phyloP scores from a whole-genome alignment of 2,329 filamentous ascomycete species.

The Lasiodiplodia hormozganensis region DNA sequence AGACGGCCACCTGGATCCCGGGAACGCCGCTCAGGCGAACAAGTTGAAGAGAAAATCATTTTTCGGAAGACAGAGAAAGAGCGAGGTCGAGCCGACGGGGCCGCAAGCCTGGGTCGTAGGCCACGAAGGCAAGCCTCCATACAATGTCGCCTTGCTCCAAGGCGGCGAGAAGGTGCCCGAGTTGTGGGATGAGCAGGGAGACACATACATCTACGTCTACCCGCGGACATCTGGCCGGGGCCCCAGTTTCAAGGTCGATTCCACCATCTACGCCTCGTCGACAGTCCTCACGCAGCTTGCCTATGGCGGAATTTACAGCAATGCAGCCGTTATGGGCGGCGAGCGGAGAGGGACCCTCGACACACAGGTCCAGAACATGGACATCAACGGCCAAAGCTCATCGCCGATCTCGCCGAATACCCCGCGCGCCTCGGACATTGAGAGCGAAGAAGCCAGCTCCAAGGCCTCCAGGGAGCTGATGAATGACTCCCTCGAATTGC shows the following conservation, averaged over 20 bases:
- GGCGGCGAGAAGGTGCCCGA: slow-evolving; percentile 63
- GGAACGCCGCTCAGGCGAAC: slow-evolving; percentile 32
- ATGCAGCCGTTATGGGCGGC: slow-evolving; percentile 29
- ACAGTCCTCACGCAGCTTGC: slow-evolving; percentile 62
- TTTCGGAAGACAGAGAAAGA: slow-evolving; percentile 39
- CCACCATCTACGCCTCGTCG: slow-evolving; percentile 64
- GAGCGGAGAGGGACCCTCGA: slow-evolving; percentile 41
- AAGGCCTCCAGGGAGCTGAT: slow-evolving; percentile 55
- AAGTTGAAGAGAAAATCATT: slow-evolving; percentile 46
- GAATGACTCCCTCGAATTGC: slow-evolving; percentile 57
- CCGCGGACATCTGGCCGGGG: slow-evolving; percentile 62
- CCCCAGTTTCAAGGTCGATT: slow-evolving; percentile 68
- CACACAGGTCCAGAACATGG: slow-evolving; percentile 37
- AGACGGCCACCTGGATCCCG: slow-evolving; percentile 27
- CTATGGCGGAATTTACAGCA: slow-evolving; percentile 59
- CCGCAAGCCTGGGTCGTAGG: slow-evolving; percentile 66
- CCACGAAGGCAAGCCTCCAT: slow-evolving; percentile 62
- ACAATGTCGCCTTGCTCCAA: slow-evolving; percentile 59
- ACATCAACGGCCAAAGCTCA: slow-evolving; percentile 37
- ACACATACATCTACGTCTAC: slow-evolving; percentile 69
- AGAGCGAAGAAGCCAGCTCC: slow-evolving; percentile 51
- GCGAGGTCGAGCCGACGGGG: slow-evolving; percentile 34
- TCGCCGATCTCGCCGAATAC: slow-evolving; percentile 33
- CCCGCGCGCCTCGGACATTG: slow-evolving; percentile 42
- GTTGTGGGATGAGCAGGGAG: slow-evolving; percentile 68